Base-by-base conservation (phyloP, 1,139 yeast genomes). In the Yamadazyma jaroonii region DNA sequence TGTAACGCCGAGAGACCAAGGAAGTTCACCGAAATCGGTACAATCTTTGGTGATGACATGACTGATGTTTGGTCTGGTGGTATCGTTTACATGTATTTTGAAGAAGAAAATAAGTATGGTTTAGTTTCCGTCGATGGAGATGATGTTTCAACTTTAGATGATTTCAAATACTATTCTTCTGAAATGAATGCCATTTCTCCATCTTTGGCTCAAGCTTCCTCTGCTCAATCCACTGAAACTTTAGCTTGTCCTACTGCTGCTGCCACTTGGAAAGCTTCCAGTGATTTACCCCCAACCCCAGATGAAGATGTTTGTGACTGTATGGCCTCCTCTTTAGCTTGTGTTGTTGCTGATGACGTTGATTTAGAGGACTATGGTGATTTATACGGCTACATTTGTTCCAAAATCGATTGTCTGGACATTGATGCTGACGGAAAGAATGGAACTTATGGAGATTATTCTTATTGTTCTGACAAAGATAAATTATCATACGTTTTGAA, bases 31-130 rank as follows among this genome's bases (percentile, higher is more conserved):
- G 96, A 86, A 61, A 81, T 85, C 36, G 77, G 67, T 27, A 74
- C 85, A 31, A 56, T 83, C 17, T 83, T 69, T 63, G 68, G 81
- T 31, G 59, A 67, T 39, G 67, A 80, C 36, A 83, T 84, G 92
- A 74, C 85, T 27, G 78, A 72, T 42, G 88, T 84, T 35, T 87
- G 95, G 95, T 86, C 95, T 31, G 96, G 96, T 48, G 96, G 95
- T 53, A 79, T 87, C 54, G 95, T 83, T 25, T 87, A 86, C 69
- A 84, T 86, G 95, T 87, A 84, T 66, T 84, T 81, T 62, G 81
- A 86, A 66, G 96, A 87, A 64, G 79, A 69, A 40, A 87, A 86
- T 63, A 64, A 83, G 49, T 87, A 84, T 57, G 96, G 96, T 46
- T 79, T 87, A 42, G 95, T 87, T 40, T 55, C 79, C 34, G 67